Percentiles rank a stretch among this genome's conserved stretches.
Conservation (phyloP, 2,329 filamentous ascomycete genomes). For the Calonectria fujianensis region DNA sequence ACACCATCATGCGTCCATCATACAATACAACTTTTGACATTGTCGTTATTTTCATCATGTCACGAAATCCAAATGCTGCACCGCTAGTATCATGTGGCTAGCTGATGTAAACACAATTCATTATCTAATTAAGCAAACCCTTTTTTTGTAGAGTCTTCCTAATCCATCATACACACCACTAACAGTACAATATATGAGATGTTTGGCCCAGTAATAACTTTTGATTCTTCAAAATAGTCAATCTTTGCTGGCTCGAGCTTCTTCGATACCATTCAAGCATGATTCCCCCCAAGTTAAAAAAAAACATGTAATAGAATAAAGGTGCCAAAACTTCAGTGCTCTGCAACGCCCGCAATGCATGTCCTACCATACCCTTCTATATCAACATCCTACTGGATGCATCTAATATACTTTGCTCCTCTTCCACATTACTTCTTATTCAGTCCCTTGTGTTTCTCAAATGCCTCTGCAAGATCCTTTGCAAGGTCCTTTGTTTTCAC, state of each 20-base stretch:
- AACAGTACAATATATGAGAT: not conserved
- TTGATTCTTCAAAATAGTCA: constrained; percentile 52
- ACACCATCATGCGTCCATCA: no score
- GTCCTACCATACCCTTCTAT: constrained; percentile 55
- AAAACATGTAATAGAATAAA: constrained; percentile 39
- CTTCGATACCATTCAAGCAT: constrained; percentile 29
- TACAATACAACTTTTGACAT: not conserved
- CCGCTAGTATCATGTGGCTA: not conserved
- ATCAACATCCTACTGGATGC: constrained; percentile 47
- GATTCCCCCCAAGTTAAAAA: constrained; percentile 1
- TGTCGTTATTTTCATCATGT: not conserved
- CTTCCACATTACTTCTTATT: constrained; percentile 69
- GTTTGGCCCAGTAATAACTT: constrained; percentile 39
- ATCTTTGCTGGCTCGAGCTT: constrained; percentile 46
- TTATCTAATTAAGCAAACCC: not conserved
- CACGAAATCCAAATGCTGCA: not conserved
- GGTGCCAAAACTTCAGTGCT: constrained; percentile 46
- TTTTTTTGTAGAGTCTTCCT: not conserved
- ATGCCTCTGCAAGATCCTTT: constrained; percentile 68
- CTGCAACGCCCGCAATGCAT: constrained; percentile 52
- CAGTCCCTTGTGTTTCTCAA: constrained; percentile 74
- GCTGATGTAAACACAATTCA: not conserved
- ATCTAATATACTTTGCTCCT: constrained; percentile 52
- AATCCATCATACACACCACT: constrained; percentile 18
- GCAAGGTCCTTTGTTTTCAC: constrained; percentile 80